These are phyloP conservation scores for Wallacemonas collosoma DNA, from an alignment of 208 protist species.

Conservation along the genomic window DNA sequence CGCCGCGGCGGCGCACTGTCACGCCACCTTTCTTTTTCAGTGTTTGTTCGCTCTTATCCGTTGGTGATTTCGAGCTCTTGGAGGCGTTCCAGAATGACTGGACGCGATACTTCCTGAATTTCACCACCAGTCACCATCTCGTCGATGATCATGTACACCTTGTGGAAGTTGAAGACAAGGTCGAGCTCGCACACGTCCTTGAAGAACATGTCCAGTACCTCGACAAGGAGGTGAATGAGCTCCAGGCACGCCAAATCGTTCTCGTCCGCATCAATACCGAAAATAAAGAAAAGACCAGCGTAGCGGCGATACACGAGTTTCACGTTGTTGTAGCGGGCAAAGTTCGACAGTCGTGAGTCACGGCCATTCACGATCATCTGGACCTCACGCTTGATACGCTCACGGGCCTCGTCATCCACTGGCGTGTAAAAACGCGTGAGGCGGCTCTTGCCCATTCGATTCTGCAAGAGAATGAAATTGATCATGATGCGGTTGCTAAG, in stretches of 20 bases:
- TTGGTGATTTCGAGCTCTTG: conserved; percentile 93
- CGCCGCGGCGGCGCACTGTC: background rate
- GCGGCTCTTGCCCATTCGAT: conserved; percentile 98
- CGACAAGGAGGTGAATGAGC: conserved; percentile 98
- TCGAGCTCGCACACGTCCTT: conserved; percentile 99
- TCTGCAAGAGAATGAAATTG: conserved; percentile 99
- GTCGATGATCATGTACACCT: conserved; percentile 99
- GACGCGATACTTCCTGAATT: conserved; percentile 97
- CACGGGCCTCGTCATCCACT: conserved; percentile 95
- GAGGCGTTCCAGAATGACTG: conserved; percentile 92
- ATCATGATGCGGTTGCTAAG: conserved; percentile 81
- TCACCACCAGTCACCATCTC: conserved; percentile 98
- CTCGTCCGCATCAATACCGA: conserved; percentile 98
- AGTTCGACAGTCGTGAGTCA: conserved; percentile 96
- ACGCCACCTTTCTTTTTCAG: background rate
- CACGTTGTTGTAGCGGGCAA: conserved; percentile 94
- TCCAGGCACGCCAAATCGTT: conserved; percentile 99
- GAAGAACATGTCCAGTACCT: conserved; percentile 99
- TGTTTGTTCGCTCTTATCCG: conserved; percentile 23
- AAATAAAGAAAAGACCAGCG: conserved; percentile 99
- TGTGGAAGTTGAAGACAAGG: conserved; percentile 99
- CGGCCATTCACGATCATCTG: conserved; percentile 95
- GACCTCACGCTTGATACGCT: conserved; percentile 95
- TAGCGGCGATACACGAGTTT: conserved; percentile 99
- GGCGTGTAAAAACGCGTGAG: conserved; percentile 98